Evolutionary conservation across 192 early-diverging fungal species (phyloP), one percentile per base, ranked within the genome.

Genomic region (Coemansia erecta): DNA sequence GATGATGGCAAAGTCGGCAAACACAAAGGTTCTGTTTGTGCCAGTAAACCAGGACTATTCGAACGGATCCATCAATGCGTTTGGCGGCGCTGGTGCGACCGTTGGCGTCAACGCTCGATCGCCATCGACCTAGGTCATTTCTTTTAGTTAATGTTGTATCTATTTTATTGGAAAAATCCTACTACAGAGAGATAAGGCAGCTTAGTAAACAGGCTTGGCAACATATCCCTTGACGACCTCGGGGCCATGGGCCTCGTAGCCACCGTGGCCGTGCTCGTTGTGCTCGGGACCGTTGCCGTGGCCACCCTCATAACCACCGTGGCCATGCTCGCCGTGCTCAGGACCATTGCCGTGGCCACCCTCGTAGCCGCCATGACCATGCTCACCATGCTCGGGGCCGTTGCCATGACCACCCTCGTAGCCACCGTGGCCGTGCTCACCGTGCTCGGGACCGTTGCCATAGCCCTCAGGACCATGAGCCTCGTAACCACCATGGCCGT

Each of bases 11-110:
- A 86, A 85, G 66, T 69, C 79, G 9, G 81, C 85, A 5, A 86
- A 88, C 37, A 88, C 90, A 7, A 89, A 90, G 70, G 83, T 89
- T 1, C 56, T 90, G 58, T 90, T 90, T 61, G 77, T 90, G 52
- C 89, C 89, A 0, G 68, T 77, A 3, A 77, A 77, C 58, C 74
- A 77, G 60, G 74, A 77, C 42, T 77, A 77, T 53, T 77, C 74
- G 7, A 70, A 57, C 41, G 74, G 74, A 0, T 67, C 74, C 0
- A 77, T 77, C 31, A 77, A 77, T 53, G 74, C 74, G 23, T 77
- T 77, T 61, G 74, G 74, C 24, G 74, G 74, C 2, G 74, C 74
- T 22, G 74, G 74, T 26, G 54, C 54, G 12, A 65, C 63, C 3
- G 63, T 65, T 2, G 63, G 63, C n/a, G 33, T 65, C 19, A 65